Evolutionary conservation across 345 rosid genomes (phyloP).

Genomic region (Dipteronia sinensis): DNA sequence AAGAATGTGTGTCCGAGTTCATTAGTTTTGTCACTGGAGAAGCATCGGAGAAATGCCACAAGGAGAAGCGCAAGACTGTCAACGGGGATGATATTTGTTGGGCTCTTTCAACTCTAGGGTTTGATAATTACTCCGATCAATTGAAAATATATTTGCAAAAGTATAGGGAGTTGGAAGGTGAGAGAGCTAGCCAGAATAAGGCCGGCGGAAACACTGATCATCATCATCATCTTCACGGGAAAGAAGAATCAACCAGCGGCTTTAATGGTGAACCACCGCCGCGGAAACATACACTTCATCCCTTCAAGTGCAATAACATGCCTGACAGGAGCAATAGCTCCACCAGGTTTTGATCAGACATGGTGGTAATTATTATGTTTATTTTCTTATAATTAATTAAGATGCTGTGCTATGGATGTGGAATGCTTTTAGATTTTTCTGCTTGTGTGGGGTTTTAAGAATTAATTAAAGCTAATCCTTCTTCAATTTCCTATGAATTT

Average conservation of each 20-base stretch:
- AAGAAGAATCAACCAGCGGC: not conserved
- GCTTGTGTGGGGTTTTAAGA: not conserved
- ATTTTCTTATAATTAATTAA: constrained; percentile 3
- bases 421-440: constrained; percentile 4
- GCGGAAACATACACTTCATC: not conserved
- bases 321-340: constrained; percentile 14
- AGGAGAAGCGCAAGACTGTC: constrained; percentile 72
- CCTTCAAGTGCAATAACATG: constrained; percentile 20
- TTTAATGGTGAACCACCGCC: constrained; percentile 5
- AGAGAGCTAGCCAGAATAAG: constrained; percentile 50
- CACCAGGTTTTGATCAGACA: constrained; percentile 13
- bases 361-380: constrained; percentile 6
- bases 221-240: not conserved
- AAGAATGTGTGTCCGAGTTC: constrained; percentile 80
- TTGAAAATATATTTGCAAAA: constrained; percentile 48
- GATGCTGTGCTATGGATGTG: not conserved
- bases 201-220: constrained; percentile 4
- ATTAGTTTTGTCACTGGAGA: constrained; percentile 75
- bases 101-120: constrained; percentile 72
- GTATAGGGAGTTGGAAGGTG: constrained; percentile 57
- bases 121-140: constrained; percentile 64
- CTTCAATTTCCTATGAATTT: not conserved
- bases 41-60: constrained; percentile 71
- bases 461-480: constrained; percentile 14
- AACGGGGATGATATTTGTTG: constrained; percentile 76